Evolutionary conservation across 495 filamentous ascomycete genomes (phyloP).

Genomic region (Aspergillus cavernicola): DNA sequence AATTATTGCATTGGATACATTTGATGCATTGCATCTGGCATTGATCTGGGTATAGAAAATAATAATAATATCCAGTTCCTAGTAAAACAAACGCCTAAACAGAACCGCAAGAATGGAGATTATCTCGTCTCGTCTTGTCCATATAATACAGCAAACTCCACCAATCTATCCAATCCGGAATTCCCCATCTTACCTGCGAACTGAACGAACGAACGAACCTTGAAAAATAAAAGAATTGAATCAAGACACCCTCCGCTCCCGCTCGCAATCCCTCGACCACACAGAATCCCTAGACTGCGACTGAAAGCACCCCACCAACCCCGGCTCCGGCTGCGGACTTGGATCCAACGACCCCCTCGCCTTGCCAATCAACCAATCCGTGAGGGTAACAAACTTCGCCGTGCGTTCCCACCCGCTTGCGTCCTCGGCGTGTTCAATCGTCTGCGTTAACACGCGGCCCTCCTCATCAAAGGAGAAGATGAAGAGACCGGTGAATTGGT

Average conservation of each 20-base stretch:
- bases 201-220: too few relatives aligned
- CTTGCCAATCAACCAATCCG: constrained; percentile 81
- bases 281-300: too few relatives aligned
- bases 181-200: too few relatives aligned
- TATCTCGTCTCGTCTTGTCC: neutral
- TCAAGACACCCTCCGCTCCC: too few relatives aligned
- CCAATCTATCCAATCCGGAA: too few relatives aligned
- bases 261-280: too few relatives aligned
- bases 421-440: constrained; percentile 88
- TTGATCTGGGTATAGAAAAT: neutral
- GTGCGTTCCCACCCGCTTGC: constrained; percentile 66
- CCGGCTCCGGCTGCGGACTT: constrained; percentile 32
- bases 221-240: too few relatives aligned
- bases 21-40: neutral
- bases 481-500: constrained; percentile 66
- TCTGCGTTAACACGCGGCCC: constrained; percentile 78
- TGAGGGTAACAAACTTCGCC: constrained; percentile 74
- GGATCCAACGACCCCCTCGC: constrained; percentile 47
- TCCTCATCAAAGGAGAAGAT: constrained; percentile 94
- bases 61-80: neutral
- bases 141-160: neutral
- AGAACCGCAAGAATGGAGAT: constrained; percentile 8
- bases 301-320: constrained; percentile 5
- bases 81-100: neutral
- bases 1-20: neutral